phyloP scores from a whole-genome alignment of 176 grass and related monocot species.

The Stipa capillata region DNA sequence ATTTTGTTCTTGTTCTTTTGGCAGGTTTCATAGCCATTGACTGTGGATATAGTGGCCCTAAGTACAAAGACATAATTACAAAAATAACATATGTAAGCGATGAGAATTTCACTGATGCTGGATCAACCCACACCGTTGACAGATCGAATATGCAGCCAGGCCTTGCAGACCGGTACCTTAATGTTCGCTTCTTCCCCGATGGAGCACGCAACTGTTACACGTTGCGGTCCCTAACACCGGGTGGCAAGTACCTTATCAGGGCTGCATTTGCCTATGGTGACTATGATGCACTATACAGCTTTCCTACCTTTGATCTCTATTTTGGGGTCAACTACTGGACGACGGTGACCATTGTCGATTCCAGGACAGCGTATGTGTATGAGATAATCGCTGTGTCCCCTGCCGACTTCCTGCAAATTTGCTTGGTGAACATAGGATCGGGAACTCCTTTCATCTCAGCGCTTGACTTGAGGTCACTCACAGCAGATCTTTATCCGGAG shows the following conservation, averaged over 20 bases:
- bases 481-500: not conserved
- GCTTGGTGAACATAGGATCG: too few species aligned
- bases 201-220: slow-evolving; percentile 33
- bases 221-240: not conserved
- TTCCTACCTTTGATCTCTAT: too few species aligned
- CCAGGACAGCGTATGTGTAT: not conserved
- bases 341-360: too few species aligned
- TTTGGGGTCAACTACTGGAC: too few species aligned
- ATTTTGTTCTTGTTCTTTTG: not conserved
- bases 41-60: not conserved
- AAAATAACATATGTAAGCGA: slow-evolving; percentile 10
- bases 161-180: not conserved
- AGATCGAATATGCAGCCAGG: not conserved
- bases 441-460: too few species aligned
- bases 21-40: slow-evolving; percentile 45
- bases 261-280: slow-evolving; percentile 22
- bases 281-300: slow-evolving; percentile 8
- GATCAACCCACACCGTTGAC: not conserved
- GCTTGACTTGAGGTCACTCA: slow-evolving; percentile 16
- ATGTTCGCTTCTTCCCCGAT: slow-evolving; percentile 16
- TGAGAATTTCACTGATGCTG: slow-evolving; percentile 19
- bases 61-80: not conserved
- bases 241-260: slow-evolving; percentile 25
- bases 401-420: not conserved
- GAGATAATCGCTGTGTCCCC: slow-evolving; percentile 14